phyloP scores from a whole-genome alignment of 148 eudicot species.

The Chenopodium formosanum region DNA sequence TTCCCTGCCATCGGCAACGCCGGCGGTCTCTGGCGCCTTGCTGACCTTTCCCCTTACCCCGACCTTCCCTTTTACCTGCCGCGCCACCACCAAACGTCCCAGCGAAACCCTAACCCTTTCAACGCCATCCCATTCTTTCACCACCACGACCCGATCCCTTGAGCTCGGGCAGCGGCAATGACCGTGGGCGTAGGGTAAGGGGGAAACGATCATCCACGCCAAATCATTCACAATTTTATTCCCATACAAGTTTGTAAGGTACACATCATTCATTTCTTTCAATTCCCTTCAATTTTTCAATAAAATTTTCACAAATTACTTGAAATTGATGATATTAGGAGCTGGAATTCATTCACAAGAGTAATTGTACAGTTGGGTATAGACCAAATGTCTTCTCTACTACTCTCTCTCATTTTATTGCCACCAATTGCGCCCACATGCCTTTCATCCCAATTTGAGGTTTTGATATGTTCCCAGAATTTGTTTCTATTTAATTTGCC shows the following conservation, averaged over 20 bases:
- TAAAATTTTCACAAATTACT: neutral
- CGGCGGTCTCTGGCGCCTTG: no score
- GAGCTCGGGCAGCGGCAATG: no score
- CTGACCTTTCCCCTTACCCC: no score
- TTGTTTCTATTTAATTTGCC: neutral
- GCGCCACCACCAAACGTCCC: no score
- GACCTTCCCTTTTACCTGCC: no score
- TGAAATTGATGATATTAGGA: slow-evolving; percentile 43
- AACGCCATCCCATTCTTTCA: no score
- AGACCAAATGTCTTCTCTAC: slow-evolving; percentile 93
- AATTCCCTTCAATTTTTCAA: neutral
- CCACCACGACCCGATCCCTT: no score
- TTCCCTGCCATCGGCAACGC: no score
- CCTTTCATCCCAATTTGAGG: slow-evolving; percentile 87
- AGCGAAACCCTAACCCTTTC: no score
- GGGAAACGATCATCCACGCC: slow-evolving; percentile 45
- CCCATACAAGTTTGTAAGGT: slow-evolving; percentile 59
- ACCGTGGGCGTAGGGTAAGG: no score
- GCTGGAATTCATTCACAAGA: slow-evolving; percentile 86
- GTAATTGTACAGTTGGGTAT: slow-evolving; percentile 84
- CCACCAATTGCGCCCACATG: slow-evolving; percentile 76
- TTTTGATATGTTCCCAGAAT: neutral
- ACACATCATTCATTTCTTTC: neutral
- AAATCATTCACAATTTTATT: slow-evolving; percentile 48
- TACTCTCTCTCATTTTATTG: slow-evolving; percentile 90